Evolutionary conservation across 768 basidiomycete species (phyloP).

Genomic region (Russula virescens): DNA sequence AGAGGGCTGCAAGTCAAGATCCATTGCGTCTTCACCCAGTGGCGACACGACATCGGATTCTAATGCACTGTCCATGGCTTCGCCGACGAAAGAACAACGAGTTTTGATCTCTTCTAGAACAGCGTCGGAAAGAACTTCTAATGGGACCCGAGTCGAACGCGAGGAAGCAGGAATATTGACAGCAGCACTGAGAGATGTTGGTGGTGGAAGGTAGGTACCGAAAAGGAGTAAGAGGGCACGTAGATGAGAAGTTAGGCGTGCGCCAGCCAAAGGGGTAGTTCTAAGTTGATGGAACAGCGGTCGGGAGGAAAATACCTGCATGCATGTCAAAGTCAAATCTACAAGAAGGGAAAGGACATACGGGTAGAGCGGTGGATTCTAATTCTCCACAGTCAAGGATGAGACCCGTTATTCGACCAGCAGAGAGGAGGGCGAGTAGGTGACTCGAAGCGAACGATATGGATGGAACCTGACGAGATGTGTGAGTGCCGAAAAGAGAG

Average conservation of each 20-base stretch:
- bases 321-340: slow-evolving; percentile 1
- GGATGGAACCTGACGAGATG: slow-evolving; percentile 72
- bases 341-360: slow-evolving; percentile 35
- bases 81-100: slow-evolving; percentile 83
- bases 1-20: slow-evolving; percentile 43
- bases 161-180: slow-evolving; percentile 57
- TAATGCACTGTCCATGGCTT: slow-evolving; percentile 40
- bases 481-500: neutral
- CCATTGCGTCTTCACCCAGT: slow-evolving; percentile 35
- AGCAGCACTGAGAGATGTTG: slow-evolving; percentile 59
- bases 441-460: slow-evolving; percentile 91
- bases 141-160: slow-evolving; percentile 63
- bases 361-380: slow-evolving; percentile 84
- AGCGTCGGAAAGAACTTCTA: slow-evolving; percentile 70
- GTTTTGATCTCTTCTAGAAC: slow-evolving; percentile 90
- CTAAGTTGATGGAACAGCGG: slow-evolving; percentile 79
- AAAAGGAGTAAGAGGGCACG: slow-evolving; percentile 77
- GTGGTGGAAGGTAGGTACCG: slow-evolving; percentile 80
- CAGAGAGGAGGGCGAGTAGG: slow-evolving; percentile 75
- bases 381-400: slow-evolving; percentile 91
- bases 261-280: slow-evolving; percentile 86
- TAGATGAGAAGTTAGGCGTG: slow-evolving; percentile 71
- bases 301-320: slow-evolving; percentile 84
- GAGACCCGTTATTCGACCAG: slow-evolving; percentile 87
- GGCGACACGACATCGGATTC: slow-evolving; percentile 21